A percentile compares a stretch with the other conserved stretches of the same genome.
Evolutionary conservation across 2,329 filamentous ascomycete species (phyloP).

Genomic region (Aspergillus sp.): DNA sequence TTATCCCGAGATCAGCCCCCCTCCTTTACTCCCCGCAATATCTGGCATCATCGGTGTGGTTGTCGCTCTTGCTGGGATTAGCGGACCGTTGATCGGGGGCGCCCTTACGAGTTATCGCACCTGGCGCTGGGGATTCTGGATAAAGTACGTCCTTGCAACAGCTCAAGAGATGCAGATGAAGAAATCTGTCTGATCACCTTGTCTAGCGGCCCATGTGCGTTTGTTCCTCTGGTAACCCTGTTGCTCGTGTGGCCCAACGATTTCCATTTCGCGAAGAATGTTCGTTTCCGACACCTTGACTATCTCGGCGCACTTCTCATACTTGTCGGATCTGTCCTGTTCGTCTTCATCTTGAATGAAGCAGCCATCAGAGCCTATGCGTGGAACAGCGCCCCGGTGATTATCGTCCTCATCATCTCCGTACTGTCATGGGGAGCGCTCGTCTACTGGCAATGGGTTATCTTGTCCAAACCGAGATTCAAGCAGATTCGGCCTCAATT

Average conservation of each 20-base stretch:
- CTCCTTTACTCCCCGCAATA: conserved; percentile 2
- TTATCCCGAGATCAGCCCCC: conserved; percentile 1
- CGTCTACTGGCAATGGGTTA: conserved; percentile 4
- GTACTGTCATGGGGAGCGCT: conserved; percentile 6
- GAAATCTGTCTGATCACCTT: background rate
- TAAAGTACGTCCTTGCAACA: background rate
- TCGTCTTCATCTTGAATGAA: conserved; percentile 9
- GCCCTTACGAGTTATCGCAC: conserved; percentile 4
- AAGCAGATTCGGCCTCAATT: conserved; percentile 6
- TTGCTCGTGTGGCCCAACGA: conserved; percentile 2
- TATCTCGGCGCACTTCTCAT: conserved; percentile 5
- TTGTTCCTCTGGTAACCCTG: background rate
- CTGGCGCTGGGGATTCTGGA: conserved; percentile 10
- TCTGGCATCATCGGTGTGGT: conserved; percentile 4
- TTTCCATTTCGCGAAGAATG: conserved; percentile 8
- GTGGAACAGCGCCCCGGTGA: conserved; percentile 5
- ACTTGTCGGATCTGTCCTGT: conserved; percentile 7
- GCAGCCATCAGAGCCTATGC: conserved; percentile 4
- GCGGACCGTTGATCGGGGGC: conserved; percentile 6
- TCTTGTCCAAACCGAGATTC: background rate
- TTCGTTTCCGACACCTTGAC: conserved; percentile 8
- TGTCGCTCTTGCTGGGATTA: conserved; percentile 8
- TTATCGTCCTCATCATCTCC: conserved; percentile 5
- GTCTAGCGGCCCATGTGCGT: conserved; percentile 3
- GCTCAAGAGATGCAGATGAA: background rate